phyloP scores from a whole-genome alignment of 1,139 yeast genomes.

The Lipomyces yarrowii region DNA sequence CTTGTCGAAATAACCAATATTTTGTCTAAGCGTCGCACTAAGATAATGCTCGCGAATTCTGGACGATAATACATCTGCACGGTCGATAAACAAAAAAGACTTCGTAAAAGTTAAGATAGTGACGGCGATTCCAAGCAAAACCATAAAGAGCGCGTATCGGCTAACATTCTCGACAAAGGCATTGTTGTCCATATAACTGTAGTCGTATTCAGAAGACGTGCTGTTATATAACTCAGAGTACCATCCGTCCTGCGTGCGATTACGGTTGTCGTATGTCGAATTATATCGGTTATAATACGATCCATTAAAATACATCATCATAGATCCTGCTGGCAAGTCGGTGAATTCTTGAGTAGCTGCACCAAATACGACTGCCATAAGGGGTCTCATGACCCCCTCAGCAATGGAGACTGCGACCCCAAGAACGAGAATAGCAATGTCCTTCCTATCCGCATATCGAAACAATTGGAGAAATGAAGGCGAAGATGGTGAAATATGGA shows the following conservation, averaged over 20 bases:
- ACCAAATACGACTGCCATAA: slow-evolving; percentile 38
- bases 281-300: slow-evolving; percentile 14
- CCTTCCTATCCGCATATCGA: slow-evolving; percentile 23
- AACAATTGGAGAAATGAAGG: slow-evolving; percentile 27
- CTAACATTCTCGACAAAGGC: slow-evolving; percentile 9
- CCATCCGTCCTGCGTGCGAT: background rate
- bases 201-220: slow-evolving; percentile 7
- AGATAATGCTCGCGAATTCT: slow-evolving; percentile 47
- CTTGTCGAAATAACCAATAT: slow-evolving; percentile 49
- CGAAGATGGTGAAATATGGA: slow-evolving; percentile 12
- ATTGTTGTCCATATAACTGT: background rate
- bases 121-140: slow-evolving; percentile 36
- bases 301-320: slow-evolving; percentile 6
- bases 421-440: slow-evolving; percentile 9
- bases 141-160: slow-evolving; percentile 21
- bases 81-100: slow-evolving; percentile 38
- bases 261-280: background rate
- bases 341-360: slow-evolving; percentile 45
- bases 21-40: slow-evolving; percentile 47
- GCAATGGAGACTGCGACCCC: slow-evolving; percentile 21
- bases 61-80: slow-evolving; percentile 49
- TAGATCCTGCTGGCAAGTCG: slow-evolving; percentile 20
- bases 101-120: slow-evolving; percentile 33
- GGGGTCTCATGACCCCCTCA: slow-evolving; percentile 32
- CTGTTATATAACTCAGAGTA: background rate